Evolutionary conservation across 805 yeast species (phyloP).

Genomic region (Kuraishia ogatae): DNA sequence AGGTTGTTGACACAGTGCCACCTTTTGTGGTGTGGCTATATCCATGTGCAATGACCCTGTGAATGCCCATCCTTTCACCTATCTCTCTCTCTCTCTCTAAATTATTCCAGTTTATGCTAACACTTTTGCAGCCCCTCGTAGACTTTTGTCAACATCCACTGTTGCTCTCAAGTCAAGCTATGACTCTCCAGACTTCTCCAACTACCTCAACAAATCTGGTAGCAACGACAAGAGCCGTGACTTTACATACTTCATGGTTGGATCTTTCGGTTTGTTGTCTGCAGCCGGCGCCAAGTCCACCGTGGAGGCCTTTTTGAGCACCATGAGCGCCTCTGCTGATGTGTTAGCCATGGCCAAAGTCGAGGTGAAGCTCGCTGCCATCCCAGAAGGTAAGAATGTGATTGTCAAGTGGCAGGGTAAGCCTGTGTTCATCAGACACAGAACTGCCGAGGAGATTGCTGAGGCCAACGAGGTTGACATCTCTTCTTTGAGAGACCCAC

Average conservation of each 20-base stretch:
- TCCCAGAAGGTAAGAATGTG: slow-evolving; percentile 97
- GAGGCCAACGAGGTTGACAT: slow-evolving; percentile 88
- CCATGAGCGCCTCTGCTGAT: slow-evolving; percentile 98
- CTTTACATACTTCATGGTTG: slow-evolving; percentile 95
- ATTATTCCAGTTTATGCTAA: no score
- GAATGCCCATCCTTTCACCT: no score
- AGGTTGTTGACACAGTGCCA: no score
- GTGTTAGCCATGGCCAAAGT: slow-evolving; percentile 99
- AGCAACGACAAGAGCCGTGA: slow-evolving; percentile 69
- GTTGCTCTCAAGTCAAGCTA: slow-evolving; percentile 60
- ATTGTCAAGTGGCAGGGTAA: slow-evolving; percentile 99
- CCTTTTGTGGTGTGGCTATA: no score
- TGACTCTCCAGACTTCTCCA: slow-evolving; percentile 86
- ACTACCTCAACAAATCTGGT: slow-evolving; percentile 65
- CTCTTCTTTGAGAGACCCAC: slow-evolving; percentile 82
- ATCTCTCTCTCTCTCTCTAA: no score
- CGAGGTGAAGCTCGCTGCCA: slow-evolving; percentile 87
- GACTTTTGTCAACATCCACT: slow-evolving; percentile 44
- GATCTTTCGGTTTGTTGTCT: slow-evolving; percentile 81
- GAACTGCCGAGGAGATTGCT: slow-evolving; percentile 85
- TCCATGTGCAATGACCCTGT: no score
- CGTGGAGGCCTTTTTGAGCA: slow-evolving; percentile 82
- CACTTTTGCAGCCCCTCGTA: slow-evolving; percentile 23
- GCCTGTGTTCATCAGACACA: slow-evolving; percentile 99
- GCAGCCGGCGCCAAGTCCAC: slow-evolving; percentile 97